phyloP scores from a whole-genome alignment of 2,329 filamentous ascomycete genomes.

The Ascochyta viciae-villosae region DNA sequence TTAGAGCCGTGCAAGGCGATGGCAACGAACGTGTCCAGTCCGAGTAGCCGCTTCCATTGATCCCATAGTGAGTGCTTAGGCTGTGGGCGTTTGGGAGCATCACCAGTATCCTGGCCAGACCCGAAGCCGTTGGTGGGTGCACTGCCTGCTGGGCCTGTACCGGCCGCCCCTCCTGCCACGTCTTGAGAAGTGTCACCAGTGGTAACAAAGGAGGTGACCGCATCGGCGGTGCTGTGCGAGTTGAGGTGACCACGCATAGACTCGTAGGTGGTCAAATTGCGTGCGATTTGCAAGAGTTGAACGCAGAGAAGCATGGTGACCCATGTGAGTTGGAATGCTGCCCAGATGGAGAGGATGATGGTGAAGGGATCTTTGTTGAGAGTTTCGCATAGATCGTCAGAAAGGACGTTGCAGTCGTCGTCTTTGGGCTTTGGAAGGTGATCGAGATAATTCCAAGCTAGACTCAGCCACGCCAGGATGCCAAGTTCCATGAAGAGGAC shows the following conservation, averaged over 20 bases:
- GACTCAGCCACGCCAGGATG: constrained; percentile 73
- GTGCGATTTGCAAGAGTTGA: constrained; percentile 88
- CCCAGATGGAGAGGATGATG: constrained; percentile 80
- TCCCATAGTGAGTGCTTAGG: constrained; percentile 73
- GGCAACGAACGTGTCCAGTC: constrained; percentile 91
- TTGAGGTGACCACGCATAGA: constrained; percentile 86
- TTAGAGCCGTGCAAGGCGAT: constrained; percentile 79
- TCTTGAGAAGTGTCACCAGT: constrained; percentile 71
- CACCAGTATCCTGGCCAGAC: constrained; percentile 63
- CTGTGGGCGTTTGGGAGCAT: constrained; percentile 48
- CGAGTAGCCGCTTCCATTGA: constrained; percentile 83
- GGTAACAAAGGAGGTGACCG: constrained; percentile 76
- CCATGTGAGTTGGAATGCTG: constrained; percentile 86
- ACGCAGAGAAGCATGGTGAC: constrained; percentile 96
- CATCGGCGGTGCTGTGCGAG: constrained; percentile 61
- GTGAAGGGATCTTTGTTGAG: constrained; percentile 85
- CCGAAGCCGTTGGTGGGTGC: constrained; percentile 63
- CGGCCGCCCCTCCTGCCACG: constrained; percentile 43
- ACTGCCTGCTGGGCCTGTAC: constrained; percentile 21
- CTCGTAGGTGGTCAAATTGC: constrained; percentile 94
- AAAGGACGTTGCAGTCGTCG: constrained; percentile 74
- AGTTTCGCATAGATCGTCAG: constrained; percentile 75
- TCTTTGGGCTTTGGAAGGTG: constrained; percentile 60
- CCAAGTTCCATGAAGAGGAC: constrained; percentile 78
- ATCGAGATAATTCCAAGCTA: constrained; percentile 77